Base-by-base conservation (phyloP, 2,329 filamentous ascomycete species). In the Cryoendolithus antarcticus region DNA sequence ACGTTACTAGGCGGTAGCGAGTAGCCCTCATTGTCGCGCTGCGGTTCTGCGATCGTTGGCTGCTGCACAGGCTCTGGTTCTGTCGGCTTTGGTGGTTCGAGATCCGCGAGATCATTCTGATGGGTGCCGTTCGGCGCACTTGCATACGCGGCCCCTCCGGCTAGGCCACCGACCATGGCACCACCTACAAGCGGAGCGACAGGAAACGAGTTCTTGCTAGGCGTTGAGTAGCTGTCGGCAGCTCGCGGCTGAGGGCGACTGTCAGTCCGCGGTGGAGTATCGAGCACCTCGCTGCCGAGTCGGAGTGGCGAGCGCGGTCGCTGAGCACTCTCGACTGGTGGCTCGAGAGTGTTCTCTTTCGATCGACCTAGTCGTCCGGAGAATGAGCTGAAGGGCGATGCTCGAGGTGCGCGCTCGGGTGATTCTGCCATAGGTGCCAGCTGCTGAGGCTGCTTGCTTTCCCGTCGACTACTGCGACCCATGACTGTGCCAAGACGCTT, bases 11-110 rank as follows among this genome's bases (percentile, higher is more conserved):
- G 69, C 0, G 80, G 82, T n/a, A 89, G 72, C 3, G 72, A 80
- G 54, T 79, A 91, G 5, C 84, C 85, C 47, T 93, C 84, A 0
- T 75, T 65, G 54, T 91, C 85, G 55, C 32, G 28, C 13, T 39
- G 27, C 15, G 36, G 29, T 19, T 34, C 30, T 19, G 35, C 24
- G 31, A 33, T 35, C 37, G 42, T 40, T 32, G 33, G 30, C 19
- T 32, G 19, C 21, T 40, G 34, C 11, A 42, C 27, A 9, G 44
- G 37, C 19, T 46, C 42, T 9, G 50, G 43, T 15, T 48, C 47
- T n/a, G 41, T 36, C 13, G 48, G 47, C 37, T 47, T 55, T 10
- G 53, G 52, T 29, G 55, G 55, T 30, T 57, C 49, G 12, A 60
- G 40, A 37, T 51, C 56, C n/a, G 58, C 53, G 6, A 58, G 45